Evolutionary conservation across 2,329 filamentous ascomycete species (phyloP).

Genomic region (Penicillium decumbens): DNA sequence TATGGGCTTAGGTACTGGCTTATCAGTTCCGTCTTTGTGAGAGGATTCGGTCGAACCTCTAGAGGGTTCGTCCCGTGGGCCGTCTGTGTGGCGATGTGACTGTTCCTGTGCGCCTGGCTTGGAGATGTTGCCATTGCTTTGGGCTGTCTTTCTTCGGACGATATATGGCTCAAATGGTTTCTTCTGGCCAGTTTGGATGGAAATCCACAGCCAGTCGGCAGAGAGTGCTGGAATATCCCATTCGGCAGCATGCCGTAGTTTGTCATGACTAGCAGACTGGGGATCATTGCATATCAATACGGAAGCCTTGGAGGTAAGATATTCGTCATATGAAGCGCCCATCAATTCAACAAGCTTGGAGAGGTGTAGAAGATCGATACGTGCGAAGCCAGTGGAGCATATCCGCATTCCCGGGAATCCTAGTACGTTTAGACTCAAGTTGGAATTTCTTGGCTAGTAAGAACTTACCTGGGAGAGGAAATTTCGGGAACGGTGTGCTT

Average conservation of each 20-base stretch:
- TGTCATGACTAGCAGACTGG: conserved; percentile 58
- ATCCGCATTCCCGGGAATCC: conserved; percentile 68
- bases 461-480: conserved; percentile 56
- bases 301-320: conserved; percentile 65
- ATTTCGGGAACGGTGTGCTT: conserved; percentile 68
- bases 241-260: conserved; percentile 69
- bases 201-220: conserved; percentile 79
- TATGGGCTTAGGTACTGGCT: not conserved
- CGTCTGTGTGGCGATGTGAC: not conserved
- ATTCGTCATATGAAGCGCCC: conserved; percentile 76
- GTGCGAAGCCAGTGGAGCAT: conserved; percentile 75
- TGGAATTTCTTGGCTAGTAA: not conserved
- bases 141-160: conserved; percentile 26
- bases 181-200: conserved; percentile 54
- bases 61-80: not conserved
- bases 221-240: conserved; percentile 78
- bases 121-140: conserved; percentile 21
- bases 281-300: conserved; percentile 67
- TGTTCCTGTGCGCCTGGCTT: conserved; percentile 17
- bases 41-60: not conserved
- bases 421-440: conserved; percentile 18
- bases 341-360: conserved; percentile 70
- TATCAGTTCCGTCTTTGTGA: conserved; percentile 1
- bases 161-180: conserved; percentile 48
- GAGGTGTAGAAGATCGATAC: conserved; percentile 80